These are phyloP conservation scores for Clonostachys byssicola DNA, from an alignment of 2,329 filamentous ascomycete genomes.

Conservation along the genomic window DNA sequence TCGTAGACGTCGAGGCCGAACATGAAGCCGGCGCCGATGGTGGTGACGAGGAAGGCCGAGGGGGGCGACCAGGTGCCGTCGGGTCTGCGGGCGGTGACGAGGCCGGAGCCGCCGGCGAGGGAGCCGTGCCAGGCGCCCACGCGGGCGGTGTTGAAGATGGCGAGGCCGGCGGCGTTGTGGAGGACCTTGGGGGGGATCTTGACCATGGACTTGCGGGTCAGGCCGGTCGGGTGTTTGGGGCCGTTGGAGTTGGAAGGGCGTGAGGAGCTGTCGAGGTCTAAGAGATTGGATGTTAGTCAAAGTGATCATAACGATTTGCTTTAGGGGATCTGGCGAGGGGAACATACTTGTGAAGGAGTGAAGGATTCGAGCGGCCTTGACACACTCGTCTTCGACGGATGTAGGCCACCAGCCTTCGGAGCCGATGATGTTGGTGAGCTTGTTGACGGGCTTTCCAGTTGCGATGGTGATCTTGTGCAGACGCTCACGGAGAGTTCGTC, in stretches of 20 bases:
- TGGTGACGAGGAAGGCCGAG: constrained; percentile 68
- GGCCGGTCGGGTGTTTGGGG: constrained; percentile 22
- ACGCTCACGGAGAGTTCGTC: constrained; percentile 25
- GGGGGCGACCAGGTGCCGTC: constrained; percentile 68
- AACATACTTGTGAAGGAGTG: constrained; percentile 62
- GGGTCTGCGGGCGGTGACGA: constrained; percentile 51
- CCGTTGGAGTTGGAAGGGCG: constrained; percentile 10
- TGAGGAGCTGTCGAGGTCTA: constrained; percentile 1
- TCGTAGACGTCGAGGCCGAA: constrained; percentile 74
- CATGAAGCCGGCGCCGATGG: constrained; percentile 65
- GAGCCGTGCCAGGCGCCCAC: constrained; percentile 51
- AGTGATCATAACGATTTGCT: not conserved
- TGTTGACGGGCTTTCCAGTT: constrained; percentile 63
- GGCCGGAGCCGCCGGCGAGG: constrained; percentile 54
- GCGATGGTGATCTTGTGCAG: constrained; percentile 66
- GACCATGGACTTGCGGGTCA: constrained; percentile 24
- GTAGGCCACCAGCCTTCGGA: constrained; percentile 76
- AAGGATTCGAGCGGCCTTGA: constrained; percentile 72
- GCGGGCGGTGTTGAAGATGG: constrained; percentile 60
- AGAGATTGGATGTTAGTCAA: constrained; percentile 2
- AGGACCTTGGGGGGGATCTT: constrained; percentile 41
- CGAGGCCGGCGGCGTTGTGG: constrained; percentile 51
- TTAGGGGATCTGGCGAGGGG: not conserved
- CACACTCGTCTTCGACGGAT: constrained; percentile 67
- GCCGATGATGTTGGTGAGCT: constrained; percentile 63